Conservation (phyloP, 2,329 filamentous ascomycete species). For the Cladosporium sp. region DNA sequence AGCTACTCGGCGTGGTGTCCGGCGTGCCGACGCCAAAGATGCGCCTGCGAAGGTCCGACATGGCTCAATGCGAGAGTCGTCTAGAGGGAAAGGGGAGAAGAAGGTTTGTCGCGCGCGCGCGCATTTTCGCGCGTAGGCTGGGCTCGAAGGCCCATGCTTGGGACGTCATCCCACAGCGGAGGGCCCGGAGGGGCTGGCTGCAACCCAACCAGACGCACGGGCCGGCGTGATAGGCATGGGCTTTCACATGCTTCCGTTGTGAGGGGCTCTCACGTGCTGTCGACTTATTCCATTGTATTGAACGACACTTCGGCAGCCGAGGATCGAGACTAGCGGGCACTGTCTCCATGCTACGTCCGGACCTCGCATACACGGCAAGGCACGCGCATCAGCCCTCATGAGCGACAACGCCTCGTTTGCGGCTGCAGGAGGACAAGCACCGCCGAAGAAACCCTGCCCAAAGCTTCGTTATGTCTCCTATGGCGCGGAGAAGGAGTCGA, state of each 20-base stretch:
- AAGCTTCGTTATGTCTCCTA: constrained; percentile 54
- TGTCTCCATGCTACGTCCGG: neutral
- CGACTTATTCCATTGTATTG: no score
- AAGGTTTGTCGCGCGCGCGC: neutral
- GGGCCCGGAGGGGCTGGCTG: no score
- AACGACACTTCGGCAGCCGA: no score
- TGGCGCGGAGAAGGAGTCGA: constrained; percentile 51
- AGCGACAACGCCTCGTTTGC: constrained; percentile 5
- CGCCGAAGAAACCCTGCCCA: constrained; percentile 4
- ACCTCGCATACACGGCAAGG: neutral
- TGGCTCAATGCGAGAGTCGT: constrained; percentile 8
- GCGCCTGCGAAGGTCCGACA: constrained; percentile 30
- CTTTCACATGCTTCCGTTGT: constrained; percentile 6
- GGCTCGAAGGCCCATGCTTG: no score
- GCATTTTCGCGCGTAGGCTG: constrained; percentile 2
- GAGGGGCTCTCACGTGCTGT: neutral
- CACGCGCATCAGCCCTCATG: neutral
- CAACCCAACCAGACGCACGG: no score
- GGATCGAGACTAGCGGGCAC: no score
- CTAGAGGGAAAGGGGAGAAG: neutral
- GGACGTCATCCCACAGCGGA: no score
- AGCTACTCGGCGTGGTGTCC: constrained; percentile 28
- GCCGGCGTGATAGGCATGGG: no score
- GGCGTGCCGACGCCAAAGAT: constrained; percentile 27
- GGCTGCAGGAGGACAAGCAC: neutral